Evolutionary conservation across 306 rosid species (phyloP).

Genomic region (Begonia fuchsioides): DNA sequence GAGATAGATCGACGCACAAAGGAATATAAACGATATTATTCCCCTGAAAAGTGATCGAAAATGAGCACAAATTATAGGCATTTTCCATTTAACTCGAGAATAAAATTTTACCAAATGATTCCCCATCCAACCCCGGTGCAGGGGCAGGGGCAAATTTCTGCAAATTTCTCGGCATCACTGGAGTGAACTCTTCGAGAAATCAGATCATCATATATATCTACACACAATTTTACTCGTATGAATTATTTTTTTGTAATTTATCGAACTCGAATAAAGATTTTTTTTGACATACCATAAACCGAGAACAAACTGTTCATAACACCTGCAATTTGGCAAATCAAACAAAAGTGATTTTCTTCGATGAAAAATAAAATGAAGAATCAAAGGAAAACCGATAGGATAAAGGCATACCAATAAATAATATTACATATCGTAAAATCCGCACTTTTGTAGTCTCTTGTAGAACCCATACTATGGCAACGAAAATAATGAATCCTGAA

Average conservation of each 20-base stretch:
- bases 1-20: constrained; percentile 27
- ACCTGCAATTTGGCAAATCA: constrained; percentile 36
- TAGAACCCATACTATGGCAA: constrained; percentile 68
- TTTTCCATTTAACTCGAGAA: not conserved
- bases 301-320: constrained; percentile 98
- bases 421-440: constrained; percentile 69
- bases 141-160: constrained; percentile 87
- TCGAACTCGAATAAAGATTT: too few relatives aligned
- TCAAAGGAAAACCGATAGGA: not conserved
- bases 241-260: too few relatives aligned
- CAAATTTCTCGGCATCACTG: constrained; percentile 95
- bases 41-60: constrained; percentile 15
- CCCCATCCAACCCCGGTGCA: constrained; percentile 94
- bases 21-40: constrained; percentile 28
- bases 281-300: constrained; percentile 61
- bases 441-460: constrained; percentile 68
- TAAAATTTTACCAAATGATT: constrained; percentile 59
- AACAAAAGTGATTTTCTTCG: too few relatives aligned
- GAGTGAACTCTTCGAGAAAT: constrained; percentile 88
- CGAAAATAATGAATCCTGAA: constrained; percentile 68
- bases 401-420: constrained; percentile 60
- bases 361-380: too few relatives aligned
- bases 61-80: not conserved
- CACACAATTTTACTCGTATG: not conserved
- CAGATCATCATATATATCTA: constrained; percentile 88